These are phyloP conservation scores for Picochlorum sp. DNA, from an alignment of 139 green algal species.

Conservation along the genomic window DNA sequence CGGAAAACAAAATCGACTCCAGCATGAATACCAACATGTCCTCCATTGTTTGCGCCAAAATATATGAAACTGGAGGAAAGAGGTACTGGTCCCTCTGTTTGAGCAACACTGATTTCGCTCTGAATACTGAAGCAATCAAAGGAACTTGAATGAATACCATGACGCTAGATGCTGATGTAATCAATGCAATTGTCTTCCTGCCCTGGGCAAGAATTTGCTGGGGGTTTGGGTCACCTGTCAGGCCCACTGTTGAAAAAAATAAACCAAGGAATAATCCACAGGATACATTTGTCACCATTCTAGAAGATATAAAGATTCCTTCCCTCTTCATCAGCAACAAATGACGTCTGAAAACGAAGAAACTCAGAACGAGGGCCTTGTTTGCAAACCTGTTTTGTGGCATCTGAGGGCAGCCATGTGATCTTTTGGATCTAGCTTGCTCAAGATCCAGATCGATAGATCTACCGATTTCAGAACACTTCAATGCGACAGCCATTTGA, in stretches of 20 bases:
- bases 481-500: no score
- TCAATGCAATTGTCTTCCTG: conserved; percentile 36
- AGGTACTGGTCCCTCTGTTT: conserved; percentile 69
- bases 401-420: background rate
- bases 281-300: conserved; percentile 10
- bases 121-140: conserved; percentile 39
- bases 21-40: conserved; percentile 43
- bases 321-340: background rate
- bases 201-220: conserved; percentile 9
- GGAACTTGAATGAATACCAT: conserved; percentile 29
- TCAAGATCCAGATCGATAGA: no score
- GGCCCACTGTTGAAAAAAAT: conserved; percentile 15
- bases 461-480: no score
- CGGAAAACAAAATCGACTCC: conserved; percentile 37
- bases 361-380: background rate
- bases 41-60: conserved; percentile 22
- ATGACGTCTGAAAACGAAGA: background rate
- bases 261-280: conserved; percentile 19
- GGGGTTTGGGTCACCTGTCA: no score
- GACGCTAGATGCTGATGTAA: conserved; percentile 38
- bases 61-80: conserved; percentile 46
- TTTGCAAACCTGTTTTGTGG: background rate
- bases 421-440: background rate
- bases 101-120: conserved; percentile 60
- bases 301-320: background rate